These are phyloP conservation scores for Hibiscus syriacus DNA, from an alignment of 345 rosid genomes.

Conservation along the genomic window DNA sequence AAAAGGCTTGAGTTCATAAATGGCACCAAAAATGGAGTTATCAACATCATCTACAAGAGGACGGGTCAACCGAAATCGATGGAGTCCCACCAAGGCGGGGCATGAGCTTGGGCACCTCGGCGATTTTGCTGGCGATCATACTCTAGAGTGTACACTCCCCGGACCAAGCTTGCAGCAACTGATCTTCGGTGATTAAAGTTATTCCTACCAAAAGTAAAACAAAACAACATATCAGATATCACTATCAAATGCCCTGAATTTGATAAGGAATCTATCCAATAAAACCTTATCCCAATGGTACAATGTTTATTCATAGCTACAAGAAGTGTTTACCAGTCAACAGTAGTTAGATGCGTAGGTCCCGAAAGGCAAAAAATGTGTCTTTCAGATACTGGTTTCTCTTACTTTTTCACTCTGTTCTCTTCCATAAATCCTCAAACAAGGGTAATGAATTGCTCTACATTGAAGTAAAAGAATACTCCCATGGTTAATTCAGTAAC, in stretches of 20 bases:
- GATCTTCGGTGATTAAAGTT: conserved; percentile 49
- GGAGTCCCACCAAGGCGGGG: conserved; percentile 59
- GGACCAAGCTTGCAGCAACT: conserved; percentile 60
- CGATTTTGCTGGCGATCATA: conserved; percentile 60
- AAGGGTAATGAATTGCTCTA: neutral
- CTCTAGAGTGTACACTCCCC: conserved; percentile 53
- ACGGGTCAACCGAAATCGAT: conserved; percentile 36
- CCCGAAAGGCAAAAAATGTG: conserved; percentile 45
- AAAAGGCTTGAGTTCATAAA: conserved; percentile 34
- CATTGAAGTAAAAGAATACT: neutral
- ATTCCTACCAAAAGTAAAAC: conserved; percentile 23
- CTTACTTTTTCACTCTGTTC: neutral
- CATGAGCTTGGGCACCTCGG: conserved; percentile 35
- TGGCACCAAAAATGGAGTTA: conserved; percentile 55
- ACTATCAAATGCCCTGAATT: neutral
- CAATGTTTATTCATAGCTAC: neutral
- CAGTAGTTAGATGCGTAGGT: conserved; percentile 39
- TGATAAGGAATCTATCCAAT: neutral
- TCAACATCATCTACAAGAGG: conserved; percentile 48
- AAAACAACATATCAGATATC: neutral
- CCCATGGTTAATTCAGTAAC: neutral
- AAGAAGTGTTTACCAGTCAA: conserved; percentile 48
- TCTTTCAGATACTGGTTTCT: conserved; percentile 18
- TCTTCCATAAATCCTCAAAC: conserved; percentile 9
- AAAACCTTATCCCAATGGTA: neutral